A percentile compares a stretch with the other conserved stretches of the same genome.
Conservation (phyloP, 352 stramenopile species). For the Phytophthora palmivora region DNA sequence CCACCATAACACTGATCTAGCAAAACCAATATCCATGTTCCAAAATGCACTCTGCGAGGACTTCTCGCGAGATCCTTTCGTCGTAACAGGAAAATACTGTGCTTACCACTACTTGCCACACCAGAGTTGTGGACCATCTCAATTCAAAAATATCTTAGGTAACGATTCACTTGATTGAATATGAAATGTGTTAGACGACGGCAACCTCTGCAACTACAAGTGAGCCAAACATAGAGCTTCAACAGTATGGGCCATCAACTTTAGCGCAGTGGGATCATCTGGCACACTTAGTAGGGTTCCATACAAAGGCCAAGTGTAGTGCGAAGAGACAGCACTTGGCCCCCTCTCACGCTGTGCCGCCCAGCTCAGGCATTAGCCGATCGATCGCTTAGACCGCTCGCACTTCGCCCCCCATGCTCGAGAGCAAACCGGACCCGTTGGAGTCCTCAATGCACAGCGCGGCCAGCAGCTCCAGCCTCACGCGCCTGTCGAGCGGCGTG, state of each 20-base stretch:
- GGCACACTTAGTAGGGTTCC: background rate
- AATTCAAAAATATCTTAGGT: background rate
- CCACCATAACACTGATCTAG: no score
- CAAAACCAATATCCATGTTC: no score
- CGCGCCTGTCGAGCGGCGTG: constrained; percentile 27
- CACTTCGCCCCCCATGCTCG: constrained; percentile 13
- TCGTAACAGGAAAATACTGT: no score
- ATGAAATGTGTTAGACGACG: no score
- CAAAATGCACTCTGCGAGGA: no score
- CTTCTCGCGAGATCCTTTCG: no score
- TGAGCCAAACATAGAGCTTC: background rate
- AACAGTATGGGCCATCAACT: background rate
- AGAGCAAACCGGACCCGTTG: constrained; percentile 17
- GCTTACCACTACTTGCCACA: no score
- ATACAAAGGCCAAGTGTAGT: constrained; percentile 30
- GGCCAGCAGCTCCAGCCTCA: constrained; percentile 23
- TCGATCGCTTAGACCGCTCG: constrained; percentile 8
- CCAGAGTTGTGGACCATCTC: background rate
- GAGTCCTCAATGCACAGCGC: constrained; percentile 13
- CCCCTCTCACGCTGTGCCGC: constrained; percentile 33
- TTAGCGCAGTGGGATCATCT: constrained; percentile 5
- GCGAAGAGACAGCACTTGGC: constrained; percentile 30
- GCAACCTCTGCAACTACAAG: no score
- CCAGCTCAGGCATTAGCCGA: constrained; percentile 35
- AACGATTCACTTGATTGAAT: background rate